Evolutionary conservation across 805 yeast species (phyloP), one percentile per base, ranked within the genome.

Genomic region (Starmerella stigmatis): DNA sequence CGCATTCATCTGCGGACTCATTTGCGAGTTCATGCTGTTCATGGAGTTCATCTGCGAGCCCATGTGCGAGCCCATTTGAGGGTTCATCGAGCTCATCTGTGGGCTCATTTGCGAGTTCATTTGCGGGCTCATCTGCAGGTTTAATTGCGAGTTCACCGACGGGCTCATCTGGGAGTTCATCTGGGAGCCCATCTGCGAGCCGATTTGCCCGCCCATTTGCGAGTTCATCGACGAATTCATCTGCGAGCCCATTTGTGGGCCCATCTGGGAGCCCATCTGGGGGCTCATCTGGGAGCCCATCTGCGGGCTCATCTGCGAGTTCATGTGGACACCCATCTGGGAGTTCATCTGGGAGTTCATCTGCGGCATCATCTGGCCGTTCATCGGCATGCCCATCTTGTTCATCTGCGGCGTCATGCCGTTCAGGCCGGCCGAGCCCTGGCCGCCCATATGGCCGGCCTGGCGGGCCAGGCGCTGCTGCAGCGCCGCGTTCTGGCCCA

Each of bases 141-240:
- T 23, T 46, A 46, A 42, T 21, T 42, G 37, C 20, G 32, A 28
- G 27, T 36, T 31, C 51, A 45, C 38, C 10, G 22, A 39, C 16
- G 37, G 37, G 17, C 17, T 39, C 48, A 45, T 45, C 16, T 19
- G 44, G 33, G 38, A 26, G 19, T 37, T 39, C 46, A 46, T 22
- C 12, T 32, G 35, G 4, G 35, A n/a, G n/a, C 20, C 20, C 35
- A 32, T 32, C n/a, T 41, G 15, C 27, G 38, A 39, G 17, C 20
- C 32, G 23, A 32, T 32, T n/a, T n/a, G n/a, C n/a, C n/a, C n/a
- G n/a, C n/a, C n/a, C n/a, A n/a, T n/a, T n/a, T n/a, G n/a, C n/a
- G 19, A 28, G 25, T 38, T 41, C 49, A 45, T 42, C 16, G 21
- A 40, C 13, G 38, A 4, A 19, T 9, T 35, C 48, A 45, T 45